Conservation (phyloP, 2,329 filamentous ascomycete genomes). For the Rhinocladiella similis region DNA sequence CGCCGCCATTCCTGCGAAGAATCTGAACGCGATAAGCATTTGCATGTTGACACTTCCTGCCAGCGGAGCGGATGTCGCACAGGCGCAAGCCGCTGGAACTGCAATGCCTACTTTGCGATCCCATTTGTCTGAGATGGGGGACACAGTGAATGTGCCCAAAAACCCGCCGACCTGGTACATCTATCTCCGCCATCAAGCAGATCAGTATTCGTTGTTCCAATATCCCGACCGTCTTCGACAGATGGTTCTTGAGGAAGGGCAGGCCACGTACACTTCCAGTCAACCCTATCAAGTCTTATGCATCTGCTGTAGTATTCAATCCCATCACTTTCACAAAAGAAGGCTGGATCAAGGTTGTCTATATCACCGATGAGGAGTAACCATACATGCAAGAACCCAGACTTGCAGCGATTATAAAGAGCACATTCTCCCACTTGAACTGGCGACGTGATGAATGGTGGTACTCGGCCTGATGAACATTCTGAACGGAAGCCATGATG, state of each 20-base stretch:
- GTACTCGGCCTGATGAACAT: no score
- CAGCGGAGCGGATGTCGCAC: slow-evolving; percentile 37
- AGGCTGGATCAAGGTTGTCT: slow-evolving; percentile 36
- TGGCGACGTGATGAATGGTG: no score
- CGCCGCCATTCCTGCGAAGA: slow-evolving; percentile 40
- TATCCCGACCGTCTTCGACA: no score
- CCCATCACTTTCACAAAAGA: slow-evolving; percentile 39
- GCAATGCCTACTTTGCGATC: slow-evolving; percentile 38
- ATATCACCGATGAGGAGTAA: slow-evolving; percentile 15
- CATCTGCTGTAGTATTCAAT: neutral
- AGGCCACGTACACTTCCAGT: no score
- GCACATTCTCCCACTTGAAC: no score
- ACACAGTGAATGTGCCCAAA: slow-evolving; percentile 4
- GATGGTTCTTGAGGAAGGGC: no score
- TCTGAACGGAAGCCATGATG: no score
- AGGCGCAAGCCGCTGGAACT: slow-evolving; percentile 36
- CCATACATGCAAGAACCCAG: slow-evolving; percentile 7
- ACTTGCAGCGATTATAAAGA: no score
- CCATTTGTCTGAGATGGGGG: slow-evolving; percentile 30
- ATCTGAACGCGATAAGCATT: slow-evolving; percentile 36
- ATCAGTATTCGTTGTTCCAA: no score
- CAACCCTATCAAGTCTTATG: slow-evolving; percentile 57
- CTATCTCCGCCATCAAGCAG: no score
- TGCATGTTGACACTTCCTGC: slow-evolving; percentile 29
- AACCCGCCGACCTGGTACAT: slow-evolving; percentile 60